Evolutionary conservation across 257 asterid species (phyloP).

Genomic region (Rubia yunnanensis): DNA sequence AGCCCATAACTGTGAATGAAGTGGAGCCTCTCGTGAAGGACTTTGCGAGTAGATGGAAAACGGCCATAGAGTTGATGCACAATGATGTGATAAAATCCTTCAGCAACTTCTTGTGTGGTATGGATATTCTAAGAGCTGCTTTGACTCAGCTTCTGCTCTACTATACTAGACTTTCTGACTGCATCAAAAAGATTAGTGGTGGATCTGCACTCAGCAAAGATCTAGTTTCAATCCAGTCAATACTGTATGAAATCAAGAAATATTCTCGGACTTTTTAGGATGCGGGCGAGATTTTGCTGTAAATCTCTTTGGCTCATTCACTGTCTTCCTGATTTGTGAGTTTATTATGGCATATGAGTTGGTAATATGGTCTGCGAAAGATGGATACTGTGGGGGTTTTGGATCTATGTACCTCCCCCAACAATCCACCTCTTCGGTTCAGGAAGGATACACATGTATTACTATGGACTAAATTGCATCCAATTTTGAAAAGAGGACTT

Average conservation of each 20-base stretch:
- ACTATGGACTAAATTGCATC: not conserved
- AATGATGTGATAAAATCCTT: slow-evolving; percentile 83
- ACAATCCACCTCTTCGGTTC: too few species aligned
- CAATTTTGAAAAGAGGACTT: not conserved
- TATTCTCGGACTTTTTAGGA: slow-evolving; percentile 69
- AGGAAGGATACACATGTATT: too few species aligned
- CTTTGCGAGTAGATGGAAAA: slow-evolving; percentile 91
- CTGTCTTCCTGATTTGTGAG: not conserved
- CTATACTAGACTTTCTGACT: slow-evolving; percentile 86
- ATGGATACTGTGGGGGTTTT: not conserved
- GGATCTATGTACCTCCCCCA: too few species aligned
- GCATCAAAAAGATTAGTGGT: slow-evolving; percentile 68
- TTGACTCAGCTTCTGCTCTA: slow-evolving; percentile 87
- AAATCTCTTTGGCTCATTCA: not conserved
- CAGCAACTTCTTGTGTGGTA: slow-evolving; percentile 88
- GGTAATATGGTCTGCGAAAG: not conserved
- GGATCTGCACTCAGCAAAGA: slow-evolving; percentile 87
- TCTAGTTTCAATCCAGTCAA: slow-evolving; percentile 84
- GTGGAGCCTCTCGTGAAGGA: slow-evolving; percentile 91
- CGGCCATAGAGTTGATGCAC: slow-evolving; percentile 96
- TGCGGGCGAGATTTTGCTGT: too few species aligned
- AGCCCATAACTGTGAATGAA: slow-evolving; percentile 51
- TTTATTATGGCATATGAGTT: not conserved
- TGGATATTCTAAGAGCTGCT: slow-evolving; percentile 97
- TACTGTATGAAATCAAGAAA: slow-evolving; percentile 90